Percentiles rank a stretch among this genome's conserved stretches.
phyloP scores from a whole-genome alignment of 139 green algal species.

The Penium margaritaceum region DNA sequence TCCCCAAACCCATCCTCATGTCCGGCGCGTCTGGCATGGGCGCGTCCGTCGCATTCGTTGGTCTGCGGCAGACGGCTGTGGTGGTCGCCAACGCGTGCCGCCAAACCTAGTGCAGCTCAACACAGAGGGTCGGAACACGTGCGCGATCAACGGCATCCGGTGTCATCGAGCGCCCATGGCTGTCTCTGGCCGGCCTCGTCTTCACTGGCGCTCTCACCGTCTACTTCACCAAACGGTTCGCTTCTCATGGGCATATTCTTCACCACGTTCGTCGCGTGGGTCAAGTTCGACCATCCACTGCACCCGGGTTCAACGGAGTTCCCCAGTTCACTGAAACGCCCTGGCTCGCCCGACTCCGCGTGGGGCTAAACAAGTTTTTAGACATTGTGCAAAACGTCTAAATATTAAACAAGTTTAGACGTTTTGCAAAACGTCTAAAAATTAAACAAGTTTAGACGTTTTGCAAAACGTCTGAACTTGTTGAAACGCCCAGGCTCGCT shows the following conservation, averaged over 20 bases:
- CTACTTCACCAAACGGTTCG: slow-evolving; percentile 51
- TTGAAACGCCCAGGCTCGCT: too few relatives aligned
- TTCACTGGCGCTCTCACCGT: slow-evolving; percentile 55
- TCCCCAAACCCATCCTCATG: slow-evolving; percentile 54
- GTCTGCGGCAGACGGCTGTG: slow-evolving; percentile 18
- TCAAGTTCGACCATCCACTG: slow-evolving; percentile 50
- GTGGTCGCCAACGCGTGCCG: neutral
- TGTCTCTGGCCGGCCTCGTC: slow-evolving; percentile 52
- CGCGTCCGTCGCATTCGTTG: slow-evolving; percentile 61
- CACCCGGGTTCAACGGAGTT: slow-evolving; percentile 6
- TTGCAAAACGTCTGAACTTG: too few relatives aligned
- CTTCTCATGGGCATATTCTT: slow-evolving; percentile 61
- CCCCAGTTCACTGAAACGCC: slow-evolving; percentile 39
- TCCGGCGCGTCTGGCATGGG: slow-evolving; percentile 58
- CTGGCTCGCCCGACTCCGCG: too few relatives aligned
- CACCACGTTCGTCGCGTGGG: slow-evolving; percentile 58
- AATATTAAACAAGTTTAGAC: too few relatives aligned
- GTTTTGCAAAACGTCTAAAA: too few relatives aligned
- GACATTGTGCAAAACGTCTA: too few relatives aligned
- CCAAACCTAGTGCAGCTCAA: slow-evolving; percentile 30
- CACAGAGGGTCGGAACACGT: slow-evolving; percentile 42
- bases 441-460: too few relatives aligned
- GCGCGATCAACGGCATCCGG: too few relatives aligned
- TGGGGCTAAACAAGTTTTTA: too few relatives aligned
- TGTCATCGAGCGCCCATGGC: slow-evolving; percentile 54